phyloP scores from a whole-genome alignment of 768 basidiomycete species.

The Phylloporus sp. region DNA sequence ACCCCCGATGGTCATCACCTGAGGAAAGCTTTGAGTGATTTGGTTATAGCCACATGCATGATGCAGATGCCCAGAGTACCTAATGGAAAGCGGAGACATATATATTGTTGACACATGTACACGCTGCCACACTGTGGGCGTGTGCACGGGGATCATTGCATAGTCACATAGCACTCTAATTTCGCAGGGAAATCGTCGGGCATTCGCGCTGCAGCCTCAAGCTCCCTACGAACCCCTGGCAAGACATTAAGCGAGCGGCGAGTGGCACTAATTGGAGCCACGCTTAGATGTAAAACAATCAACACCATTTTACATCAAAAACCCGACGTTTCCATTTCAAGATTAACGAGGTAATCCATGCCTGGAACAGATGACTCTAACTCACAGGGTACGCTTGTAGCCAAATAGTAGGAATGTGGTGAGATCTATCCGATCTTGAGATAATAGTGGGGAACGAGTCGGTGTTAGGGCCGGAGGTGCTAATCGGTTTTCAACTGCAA shows the following conservation, averaged over 20 bases:
- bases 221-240: slow-evolving; percentile 1
- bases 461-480: slow-evolving; percentile 33
- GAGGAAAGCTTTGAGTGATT: background rate
- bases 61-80: too few relatives aligned
- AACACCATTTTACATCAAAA: slow-evolving; percentile 4
- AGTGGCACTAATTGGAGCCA: slow-evolving; percentile 11
- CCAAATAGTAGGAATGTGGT: too few relatives aligned
- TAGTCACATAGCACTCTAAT: slow-evolving; percentile 5
- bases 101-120: background rate
- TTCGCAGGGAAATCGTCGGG: slow-evolving; percentile 22
- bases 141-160: background rate
- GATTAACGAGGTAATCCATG: slow-evolving; percentile 16
- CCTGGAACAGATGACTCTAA: slow-evolving; percentile 58
- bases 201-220: slow-evolving; percentile 20
- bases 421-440: slow-evolving; percentile 20
- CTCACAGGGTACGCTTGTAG: too few relatives aligned
- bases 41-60: slow-evolving; percentile 14
- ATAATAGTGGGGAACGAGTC: slow-evolving; percentile 24
- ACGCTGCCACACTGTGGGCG: background rate
- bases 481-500: slow-evolving; percentile 27
- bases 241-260: slow-evolving; percentile 3
- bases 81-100: slow-evolving; percentile 8
- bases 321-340: background rate
- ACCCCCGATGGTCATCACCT: slow-evolving; percentile 11
- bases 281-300: slow-evolving; percentile 3